These are phyloP conservation scores for Calonectria honghensis DNA, from an alignment of 2,329 filamentous ascomycete genomes.

Conservation along the genomic window DNA sequence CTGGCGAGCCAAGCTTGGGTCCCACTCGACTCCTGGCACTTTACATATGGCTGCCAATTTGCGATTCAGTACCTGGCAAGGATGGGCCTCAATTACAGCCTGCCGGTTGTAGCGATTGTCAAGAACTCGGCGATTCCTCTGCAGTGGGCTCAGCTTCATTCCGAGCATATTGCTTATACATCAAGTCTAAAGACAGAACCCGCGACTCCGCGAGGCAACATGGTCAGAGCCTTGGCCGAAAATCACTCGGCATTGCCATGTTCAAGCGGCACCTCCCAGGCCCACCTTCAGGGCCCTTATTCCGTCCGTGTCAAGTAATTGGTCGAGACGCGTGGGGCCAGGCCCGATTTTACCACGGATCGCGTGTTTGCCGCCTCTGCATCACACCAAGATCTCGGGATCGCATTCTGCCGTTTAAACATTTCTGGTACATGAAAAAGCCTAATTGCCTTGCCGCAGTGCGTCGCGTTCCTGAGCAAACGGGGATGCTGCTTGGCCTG, in stretches of 20 bases:
- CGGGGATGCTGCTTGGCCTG: neutral
- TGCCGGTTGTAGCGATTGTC: neutral
- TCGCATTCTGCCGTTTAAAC: neutral
- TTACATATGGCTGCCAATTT: conserved; percentile 3
- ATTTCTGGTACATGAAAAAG: neutral
- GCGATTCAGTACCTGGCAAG: neutral
- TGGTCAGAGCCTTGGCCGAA: neutral
- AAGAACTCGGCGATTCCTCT: neutral
- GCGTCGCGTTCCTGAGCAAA: neutral
- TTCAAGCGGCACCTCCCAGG: neutral
- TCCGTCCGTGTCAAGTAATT: conserved; percentile 1
- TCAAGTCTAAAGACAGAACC: neutral
- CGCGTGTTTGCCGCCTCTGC: conserved; percentile 14
- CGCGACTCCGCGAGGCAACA: neutral
- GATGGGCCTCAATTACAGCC: neutral
- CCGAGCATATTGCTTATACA: neutral
- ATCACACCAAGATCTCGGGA: conserved; percentile 8
- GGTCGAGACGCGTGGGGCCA: conserved; percentile 4
- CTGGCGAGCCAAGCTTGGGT: neutral
- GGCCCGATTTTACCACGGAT: conserved; percentile 14
- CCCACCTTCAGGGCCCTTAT: conserved; percentile 13
- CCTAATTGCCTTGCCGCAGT: neutral
- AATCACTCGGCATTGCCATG: conserved; percentile 13
- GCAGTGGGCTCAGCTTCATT: neutral
- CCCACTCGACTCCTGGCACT: conserved; percentile 14